Base-by-base conservation (phyloP, 345 rosid genomes). In the Odontarrhena argentea region DNA sequence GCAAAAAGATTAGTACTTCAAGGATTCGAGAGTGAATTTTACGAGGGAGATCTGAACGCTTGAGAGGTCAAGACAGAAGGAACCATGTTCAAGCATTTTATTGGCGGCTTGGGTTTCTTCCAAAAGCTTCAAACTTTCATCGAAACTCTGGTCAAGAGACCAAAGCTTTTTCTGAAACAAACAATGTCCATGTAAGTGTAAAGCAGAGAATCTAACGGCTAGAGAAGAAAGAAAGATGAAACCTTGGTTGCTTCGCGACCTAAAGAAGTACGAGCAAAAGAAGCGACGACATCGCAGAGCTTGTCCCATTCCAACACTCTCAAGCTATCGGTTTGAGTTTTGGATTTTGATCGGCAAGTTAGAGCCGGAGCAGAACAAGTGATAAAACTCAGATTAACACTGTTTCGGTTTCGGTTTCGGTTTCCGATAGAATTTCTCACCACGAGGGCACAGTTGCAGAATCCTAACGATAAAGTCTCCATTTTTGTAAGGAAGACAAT, bases 261-360 rank as follows among this genome's bases (percentile, higher is more conserved):
- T 61, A 82, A 69, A 22, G 90, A 80, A 42, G 97, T 84, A 44
- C 81, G 81, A 59, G 96, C 94, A 55, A 86, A 93, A 55, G 91
- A 83, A 60, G 96, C 68, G 55, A 93, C 97, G 24, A 80, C 80
- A 30, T 88, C 84, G 67, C 96, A 93, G 54, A 90, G 80, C 79
- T 85, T 84, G 72, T 90, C 98, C 97, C 98, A 93, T 82, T 90
- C 96, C 56, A 93, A 74, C 4, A 87, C 78, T 26, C 83, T 81
- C 15, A 89, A 86, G 66, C 91, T 89, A 61, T 80, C 80, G 68
- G 47, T 55, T 12, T 70, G 83, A 34, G 81, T 79, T 49, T 73
- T 65, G 0, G 84, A 64, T 1, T 75, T 64, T 18, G 77, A 55
- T 9, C 59, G 59, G 60, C 73, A 74, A 48, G 46, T 28, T 46